These are phyloP conservation scores for Lactifluus subvellereus DNA, from an alignment of 768 basidiomycete species.

Conservation along the genomic window DNA sequence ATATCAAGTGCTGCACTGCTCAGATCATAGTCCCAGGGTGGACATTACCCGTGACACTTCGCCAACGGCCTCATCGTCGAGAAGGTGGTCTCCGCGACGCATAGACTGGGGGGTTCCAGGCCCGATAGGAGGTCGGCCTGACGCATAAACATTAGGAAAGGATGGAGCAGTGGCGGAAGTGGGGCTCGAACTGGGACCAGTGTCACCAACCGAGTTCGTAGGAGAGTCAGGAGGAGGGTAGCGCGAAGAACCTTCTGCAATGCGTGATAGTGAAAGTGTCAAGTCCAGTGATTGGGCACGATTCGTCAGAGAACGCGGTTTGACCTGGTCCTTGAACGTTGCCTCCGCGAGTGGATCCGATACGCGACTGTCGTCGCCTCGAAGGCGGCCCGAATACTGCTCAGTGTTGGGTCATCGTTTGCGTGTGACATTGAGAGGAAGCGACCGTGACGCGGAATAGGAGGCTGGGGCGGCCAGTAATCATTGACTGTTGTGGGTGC, in stretches of 20 bases:
- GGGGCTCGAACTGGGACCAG: slow-evolving; percentile 74
- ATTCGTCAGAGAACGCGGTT: slow-evolving; percentile 77
- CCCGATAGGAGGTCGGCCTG: slow-evolving; percentile 33
- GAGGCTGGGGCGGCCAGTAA: slow-evolving; percentile 72
- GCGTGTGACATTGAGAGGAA: slow-evolving; percentile 25
- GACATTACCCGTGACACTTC: slow-evolving; percentile 76
- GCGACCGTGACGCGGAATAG: slow-evolving; percentile 50
- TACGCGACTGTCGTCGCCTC: slow-evolving; percentile 73
- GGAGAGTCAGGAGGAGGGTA: slow-evolving; percentile 73
- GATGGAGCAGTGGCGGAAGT: slow-evolving; percentile 70
- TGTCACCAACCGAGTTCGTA: slow-evolving; percentile 69
- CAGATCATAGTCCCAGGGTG: slow-evolving; percentile 35
- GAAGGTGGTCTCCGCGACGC: slow-evolving; percentile 28
- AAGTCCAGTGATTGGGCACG: slow-evolving; percentile 88
- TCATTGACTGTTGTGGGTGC: slow-evolving; percentile 51
- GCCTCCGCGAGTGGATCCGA: slow-evolving; percentile 81
- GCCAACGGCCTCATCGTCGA: slow-evolving; percentile 56
- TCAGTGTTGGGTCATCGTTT: slow-evolving; percentile 32
- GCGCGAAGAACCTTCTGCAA: slow-evolving; percentile 59
- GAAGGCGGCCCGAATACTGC: slow-evolving; percentile 61
- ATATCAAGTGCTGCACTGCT: slow-evolving; percentile 7
- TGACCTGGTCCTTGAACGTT: slow-evolving; percentile 73
- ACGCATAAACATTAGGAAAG: slow-evolving; percentile 80
- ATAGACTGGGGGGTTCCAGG: slow-evolving; percentile 28
- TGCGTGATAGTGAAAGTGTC: slow-evolving; percentile 76